Evolutionary conservation across 495 filamentous ascomycete genomes (phyloP).

Genomic region (Staphylotrichum tortipilum): DNA sequence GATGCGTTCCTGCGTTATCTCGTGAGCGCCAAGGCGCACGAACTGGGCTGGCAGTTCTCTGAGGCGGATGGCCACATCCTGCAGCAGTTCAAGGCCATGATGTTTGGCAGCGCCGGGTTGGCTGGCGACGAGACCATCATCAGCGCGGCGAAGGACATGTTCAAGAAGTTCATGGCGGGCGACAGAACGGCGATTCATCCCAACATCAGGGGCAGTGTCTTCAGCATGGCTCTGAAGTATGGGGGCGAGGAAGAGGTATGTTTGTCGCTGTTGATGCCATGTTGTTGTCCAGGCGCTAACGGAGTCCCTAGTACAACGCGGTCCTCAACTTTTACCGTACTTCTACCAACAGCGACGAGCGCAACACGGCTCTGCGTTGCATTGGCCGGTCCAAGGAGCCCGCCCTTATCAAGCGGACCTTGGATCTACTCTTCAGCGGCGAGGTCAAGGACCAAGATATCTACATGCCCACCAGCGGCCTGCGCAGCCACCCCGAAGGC

Average conservation of each 20-base stretch:
- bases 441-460: conserved; percentile 96
- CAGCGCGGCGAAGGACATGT: conserved; percentile 62
- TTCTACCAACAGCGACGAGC: conserved; percentile 87
- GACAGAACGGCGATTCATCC: conserved; percentile 63
- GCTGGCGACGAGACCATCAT: conserved; percentile 56
- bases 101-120: conserved; percentile 58
- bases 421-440: conserved; percentile 62
- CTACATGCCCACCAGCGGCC: conserved; percentile 73
- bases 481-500: conserved; percentile 70
- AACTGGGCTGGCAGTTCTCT: conserved; percentile 80
- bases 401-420: conserved; percentile 70
- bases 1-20: conserved; percentile 73
- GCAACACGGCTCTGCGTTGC: conserved; percentile 85
- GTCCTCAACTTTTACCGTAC: conserved; percentile 73
- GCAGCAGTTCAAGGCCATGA: conserved; percentile 73
- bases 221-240: conserved; percentile 61
- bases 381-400: conserved; percentile 72
- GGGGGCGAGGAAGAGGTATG: conserved; percentile 65
- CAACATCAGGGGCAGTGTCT: conserved; percentile 62
- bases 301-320: conserved; percentile 54
- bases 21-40: conserved; percentile 66
- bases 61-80: conserved; percentile 77
- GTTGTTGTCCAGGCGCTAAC: conserved; percentile 6
- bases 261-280: conserved; percentile 5
- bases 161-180: conserved; percentile 58